Evolutionary conservation across 176 grass and related monocot genomes (phyloP), one percentile per base, ranked within the genome.

Genomic region (Dactylis glomerata): DNA sequence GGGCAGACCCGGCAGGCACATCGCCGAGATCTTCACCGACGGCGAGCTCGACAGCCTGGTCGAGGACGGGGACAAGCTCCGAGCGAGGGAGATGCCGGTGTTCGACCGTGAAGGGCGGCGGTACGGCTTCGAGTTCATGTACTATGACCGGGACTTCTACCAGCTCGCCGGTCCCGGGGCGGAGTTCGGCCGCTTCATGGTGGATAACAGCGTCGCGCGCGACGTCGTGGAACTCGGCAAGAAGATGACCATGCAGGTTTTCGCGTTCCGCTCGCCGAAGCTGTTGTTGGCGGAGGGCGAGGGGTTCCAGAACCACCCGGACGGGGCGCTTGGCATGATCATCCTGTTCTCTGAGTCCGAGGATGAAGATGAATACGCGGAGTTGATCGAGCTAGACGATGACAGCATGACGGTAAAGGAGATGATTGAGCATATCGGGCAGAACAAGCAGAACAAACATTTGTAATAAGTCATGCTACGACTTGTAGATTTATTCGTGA

Each of bases 301-400:
- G 20, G 5, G 19, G 1, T 23, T 5, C 63, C 20, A 5, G 14
- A 22, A 68, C 22, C 63, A 81, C 4, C 13, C 22, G 13, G 63
- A 81, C 19, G 79, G 79, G 22, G 46, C n/a, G 0, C 79, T 81
- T 5, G 64, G 79, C 32, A 69, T 69, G 46, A 24, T 81, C 22
- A 50, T 68, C 50, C 46, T 81, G 45, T 81, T 81, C 79, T 81
- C 66, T 15, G 13, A 32, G 45, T 81, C 65, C 27, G 13, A 32
- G 45, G 79, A 81, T 47, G 12, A 68, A 30, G 44, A 36, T 19
- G 1, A 3, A 0, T 28, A 37, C 6, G 31, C 2, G 3, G 8
- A 23, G 1, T 63, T 28, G 10, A 45, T 50, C n/a, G 63, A 68
- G 61, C 3, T 36, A 13, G 79, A 68, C 6, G 44, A 81, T 10